Evolutionary conservation across 2,329 filamentous ascomycete genomes (phyloP).

Genomic region (Emergomyces pasteurianus): DNA sequence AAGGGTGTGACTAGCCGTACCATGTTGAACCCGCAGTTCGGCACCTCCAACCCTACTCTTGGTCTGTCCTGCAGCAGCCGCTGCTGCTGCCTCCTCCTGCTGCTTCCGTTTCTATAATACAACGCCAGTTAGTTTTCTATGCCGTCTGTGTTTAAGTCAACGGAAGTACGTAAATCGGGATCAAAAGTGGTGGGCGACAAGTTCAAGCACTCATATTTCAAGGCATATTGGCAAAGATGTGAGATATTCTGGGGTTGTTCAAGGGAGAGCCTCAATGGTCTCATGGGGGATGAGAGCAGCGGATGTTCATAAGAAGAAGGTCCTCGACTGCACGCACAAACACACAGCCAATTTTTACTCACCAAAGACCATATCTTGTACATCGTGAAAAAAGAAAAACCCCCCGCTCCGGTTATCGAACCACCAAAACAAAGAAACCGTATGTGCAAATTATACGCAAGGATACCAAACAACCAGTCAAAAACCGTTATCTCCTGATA

Average conservation of each 20-base stretch:
- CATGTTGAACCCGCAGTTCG: slow-evolving; percentile 90
- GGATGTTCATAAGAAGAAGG: background rate
- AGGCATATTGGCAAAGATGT: background rate
- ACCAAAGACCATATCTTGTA: slow-evolving; percentile 99
- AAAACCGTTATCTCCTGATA: background rate
- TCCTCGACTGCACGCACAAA: background rate
- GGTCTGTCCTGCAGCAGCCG: slow-evolving; percentile 54
- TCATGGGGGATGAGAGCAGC: background rate
- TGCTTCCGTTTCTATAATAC: slow-evolving; percentile 56
- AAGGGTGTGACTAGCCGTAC: slow-evolving; percentile 35
- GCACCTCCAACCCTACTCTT: slow-evolving; percentile 98
- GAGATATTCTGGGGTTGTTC: too few species aligned
- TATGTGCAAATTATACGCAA: background rate
- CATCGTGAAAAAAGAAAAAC: slow-evolving; percentile 50
- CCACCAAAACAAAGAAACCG: background rate
- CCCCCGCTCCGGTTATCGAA: background rate
- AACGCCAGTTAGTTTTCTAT: background rate
- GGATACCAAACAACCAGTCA: background rate
- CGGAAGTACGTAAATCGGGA: background rate
- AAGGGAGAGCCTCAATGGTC: too few species aligned
- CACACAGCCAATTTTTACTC: slow-evolving; percentile 21
- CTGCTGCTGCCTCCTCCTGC: slow-evolving; percentile 89
- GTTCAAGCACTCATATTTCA: background rate
- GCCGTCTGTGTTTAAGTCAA: background rate
- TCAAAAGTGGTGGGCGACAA: background rate